These are phyloP conservation scores for Albizia julibrissin DNA, from an alignment of 306 rosid species.

Conservation along the genomic window DNA sequence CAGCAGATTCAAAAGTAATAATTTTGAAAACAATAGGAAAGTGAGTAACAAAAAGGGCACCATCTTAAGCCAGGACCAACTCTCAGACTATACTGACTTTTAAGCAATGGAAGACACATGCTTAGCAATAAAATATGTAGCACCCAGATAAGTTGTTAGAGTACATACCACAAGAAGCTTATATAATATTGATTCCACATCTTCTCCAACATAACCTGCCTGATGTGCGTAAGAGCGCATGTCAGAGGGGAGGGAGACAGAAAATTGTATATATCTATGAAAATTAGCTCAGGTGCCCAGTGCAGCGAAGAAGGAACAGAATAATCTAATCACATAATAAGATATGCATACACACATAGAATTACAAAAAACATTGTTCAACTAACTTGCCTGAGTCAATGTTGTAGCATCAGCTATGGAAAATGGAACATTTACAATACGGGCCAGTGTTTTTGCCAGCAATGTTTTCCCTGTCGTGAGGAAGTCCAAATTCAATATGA, in stretches of 20 bases:
- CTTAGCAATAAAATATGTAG: not conserved
- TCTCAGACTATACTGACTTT: not conserved
- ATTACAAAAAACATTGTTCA: not conserved
- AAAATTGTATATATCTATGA: slow-evolving; percentile 2
- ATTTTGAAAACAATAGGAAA: not conserved
- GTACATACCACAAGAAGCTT: slow-evolving; percentile 58
- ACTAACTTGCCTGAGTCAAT: slow-evolving; percentile 64
- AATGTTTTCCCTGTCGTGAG: slow-evolving; percentile 66
- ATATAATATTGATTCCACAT: slow-evolving; percentile 66
- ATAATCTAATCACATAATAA: not conserved
- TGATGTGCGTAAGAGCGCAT: slow-evolving; percentile 19
- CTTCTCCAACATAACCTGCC: slow-evolving; percentile 87
- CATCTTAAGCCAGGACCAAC: not conserved
- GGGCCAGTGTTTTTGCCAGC: slow-evolving; percentile 82
- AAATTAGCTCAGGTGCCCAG: not conserved
- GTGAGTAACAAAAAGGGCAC: not conserved
- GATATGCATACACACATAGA: not conserved
- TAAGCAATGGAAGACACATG: not conserved
- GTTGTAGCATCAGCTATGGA: slow-evolving; percentile 77
- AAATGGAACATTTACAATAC: slow-evolving; percentile 71
- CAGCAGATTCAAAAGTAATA: not conserved
- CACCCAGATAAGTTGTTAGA: slow-evolving; percentile 6
- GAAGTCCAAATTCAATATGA: slow-evolving; percentile 21
- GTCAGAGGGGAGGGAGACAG: not conserved
- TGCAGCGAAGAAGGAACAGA: not conserved